Percentiles rank a stretch among this genome's conserved stretches.
These are phyloP conservation scores for Coemansia sp. DNA, from an alignment of 192 early-diverging fungal genomes.

Conservation along the genomic window DNA sequence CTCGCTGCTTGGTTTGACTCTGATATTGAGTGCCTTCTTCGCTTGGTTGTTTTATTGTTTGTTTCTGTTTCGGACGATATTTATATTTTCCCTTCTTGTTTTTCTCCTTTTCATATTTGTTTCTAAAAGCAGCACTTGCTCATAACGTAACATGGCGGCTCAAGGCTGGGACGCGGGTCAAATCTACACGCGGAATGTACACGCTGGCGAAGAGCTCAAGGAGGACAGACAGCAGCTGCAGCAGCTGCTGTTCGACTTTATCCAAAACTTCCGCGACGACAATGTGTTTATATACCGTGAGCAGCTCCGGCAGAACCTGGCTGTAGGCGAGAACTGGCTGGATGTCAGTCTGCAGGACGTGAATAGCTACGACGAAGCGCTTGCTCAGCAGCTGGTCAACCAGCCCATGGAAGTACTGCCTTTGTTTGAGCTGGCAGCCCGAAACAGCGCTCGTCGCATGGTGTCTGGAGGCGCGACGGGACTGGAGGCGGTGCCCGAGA, in stretches of 20 bases:
- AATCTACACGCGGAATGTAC: constrained; percentile 70
- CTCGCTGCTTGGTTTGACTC: background rate
- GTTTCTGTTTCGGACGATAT: background rate
- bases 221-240: constrained; percentile 63
- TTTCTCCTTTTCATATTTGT: constrained; percentile 2
- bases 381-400: constrained; percentile 78
- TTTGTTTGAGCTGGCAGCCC: constrained; percentile 86
- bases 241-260: constrained; percentile 74
- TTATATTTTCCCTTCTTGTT: background rate
- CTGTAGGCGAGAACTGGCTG: constrained; percentile 72
- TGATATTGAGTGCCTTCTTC: background rate
- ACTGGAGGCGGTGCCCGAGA: constrained; percentile 70
- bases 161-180: constrained; percentile 84
- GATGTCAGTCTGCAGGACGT: constrained; percentile 89
- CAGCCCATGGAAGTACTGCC: constrained; percentile 80
- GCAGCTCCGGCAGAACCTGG: constrained; percentile 83
- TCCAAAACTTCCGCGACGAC: constrained; percentile 83
- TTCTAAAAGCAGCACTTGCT: constrained; percentile 2
- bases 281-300: constrained; percentile 89
- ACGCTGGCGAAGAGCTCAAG: constrained; percentile 60
- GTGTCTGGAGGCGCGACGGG: constrained; percentile 57
- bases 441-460: constrained; percentile 73
- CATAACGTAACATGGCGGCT: constrained; percentile 39
- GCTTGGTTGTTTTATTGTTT: background rate
- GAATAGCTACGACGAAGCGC: constrained; percentile 76